Evolutionary conservation across 2,329 filamentous ascomycete species (phyloP).

Genomic region (Blumeria hordei): DNA sequence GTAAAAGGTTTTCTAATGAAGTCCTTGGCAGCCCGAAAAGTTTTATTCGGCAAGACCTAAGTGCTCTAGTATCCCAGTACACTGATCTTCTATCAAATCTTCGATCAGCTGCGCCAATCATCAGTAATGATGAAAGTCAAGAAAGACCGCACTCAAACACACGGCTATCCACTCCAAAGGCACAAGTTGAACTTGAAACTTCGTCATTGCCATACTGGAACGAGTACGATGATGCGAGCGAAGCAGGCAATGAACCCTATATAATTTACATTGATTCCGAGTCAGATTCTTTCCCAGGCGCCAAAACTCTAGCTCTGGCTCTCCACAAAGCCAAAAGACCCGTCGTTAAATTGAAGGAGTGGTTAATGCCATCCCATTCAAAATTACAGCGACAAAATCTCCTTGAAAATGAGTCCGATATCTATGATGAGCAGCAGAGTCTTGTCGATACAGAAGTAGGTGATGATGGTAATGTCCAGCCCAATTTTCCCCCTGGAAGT

Average conservation of each 20-base stretch:
- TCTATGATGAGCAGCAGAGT: conserved; percentile 7
- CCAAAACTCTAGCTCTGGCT: conserved; percentile 25
- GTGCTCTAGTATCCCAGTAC: conserved; percentile 24
- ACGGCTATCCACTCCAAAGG: conserved; percentile 3
- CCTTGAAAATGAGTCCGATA: conserved; percentile 7
- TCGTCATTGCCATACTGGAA: conserved; percentile 42
- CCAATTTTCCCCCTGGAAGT: too few relatives aligned
- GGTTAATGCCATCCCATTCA: conserved; percentile 19
- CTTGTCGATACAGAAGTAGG: conserved; percentile 19
- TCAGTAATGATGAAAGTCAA: conserved; percentile 2
- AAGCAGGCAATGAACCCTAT: conserved; percentile 34
- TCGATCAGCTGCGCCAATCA: conserved; percentile 17
- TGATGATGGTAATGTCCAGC: conserved; percentile 23
- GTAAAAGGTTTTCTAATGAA: conserved; percentile 39
- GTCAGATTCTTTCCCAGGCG: conserved; percentile 34
- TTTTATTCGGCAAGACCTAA: conserved; percentile 45
- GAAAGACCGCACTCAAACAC: conserved; percentile 5
- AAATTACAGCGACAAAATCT: conserved; percentile 11
- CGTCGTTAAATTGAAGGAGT: conserved; percentile 25
- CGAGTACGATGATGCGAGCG: conserved; percentile 66
- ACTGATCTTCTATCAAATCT: conserved; percentile 25
- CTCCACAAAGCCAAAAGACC: conserved; percentile 20
- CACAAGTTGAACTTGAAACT: conserved; percentile 1
- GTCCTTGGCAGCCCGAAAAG: conserved; percentile 42
- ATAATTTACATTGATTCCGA: conserved; percentile 54